These are phyloP conservation scores for Solanum ossicruentum DNA, from an alignment of 257 asterid species.

Conservation along the genomic window DNA sequence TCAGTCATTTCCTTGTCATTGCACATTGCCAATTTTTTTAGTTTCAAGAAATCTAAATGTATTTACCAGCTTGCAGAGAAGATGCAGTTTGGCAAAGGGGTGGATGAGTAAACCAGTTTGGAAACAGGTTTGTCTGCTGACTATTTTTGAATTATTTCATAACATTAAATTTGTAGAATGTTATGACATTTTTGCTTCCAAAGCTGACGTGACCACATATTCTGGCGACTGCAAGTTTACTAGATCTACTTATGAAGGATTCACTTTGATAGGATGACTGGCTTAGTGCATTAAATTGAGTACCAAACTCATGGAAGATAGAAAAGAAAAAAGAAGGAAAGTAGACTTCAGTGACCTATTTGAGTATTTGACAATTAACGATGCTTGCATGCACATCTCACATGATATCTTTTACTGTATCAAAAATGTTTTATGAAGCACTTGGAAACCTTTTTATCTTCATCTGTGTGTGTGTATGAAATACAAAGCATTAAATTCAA, in stretches of 20 bases:
- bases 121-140: slow-evolving; percentile 61
- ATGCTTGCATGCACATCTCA: background rate
- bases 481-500: background rate
- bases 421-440: background rate
- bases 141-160: background rate
- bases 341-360: background rate
- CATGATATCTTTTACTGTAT: background rate
- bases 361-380: background rate
- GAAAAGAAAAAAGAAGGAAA: background rate
- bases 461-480: background rate
- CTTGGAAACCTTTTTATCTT: background rate
- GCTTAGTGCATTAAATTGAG: background rate
- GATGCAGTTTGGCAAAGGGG: slow-evolving; percentile 63
- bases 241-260: background rate
- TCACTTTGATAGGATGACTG: background rate
- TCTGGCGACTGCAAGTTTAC: background rate
- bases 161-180: background rate
- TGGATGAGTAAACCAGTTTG: slow-evolving; percentile 89
- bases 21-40: background rate
- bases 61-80: slow-evolving; percentile 82
- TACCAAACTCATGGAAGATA: background rate
- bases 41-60: slow-evolving; percentile 16
- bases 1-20: background rate
- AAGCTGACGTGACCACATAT: background rate
- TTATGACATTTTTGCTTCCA: background rate